A percentile compares a stretch with the other conserved stretches of the same genome.
Conservation (phyloP, 805 yeast species). For the Metschnikowia lachancei region DNA sequence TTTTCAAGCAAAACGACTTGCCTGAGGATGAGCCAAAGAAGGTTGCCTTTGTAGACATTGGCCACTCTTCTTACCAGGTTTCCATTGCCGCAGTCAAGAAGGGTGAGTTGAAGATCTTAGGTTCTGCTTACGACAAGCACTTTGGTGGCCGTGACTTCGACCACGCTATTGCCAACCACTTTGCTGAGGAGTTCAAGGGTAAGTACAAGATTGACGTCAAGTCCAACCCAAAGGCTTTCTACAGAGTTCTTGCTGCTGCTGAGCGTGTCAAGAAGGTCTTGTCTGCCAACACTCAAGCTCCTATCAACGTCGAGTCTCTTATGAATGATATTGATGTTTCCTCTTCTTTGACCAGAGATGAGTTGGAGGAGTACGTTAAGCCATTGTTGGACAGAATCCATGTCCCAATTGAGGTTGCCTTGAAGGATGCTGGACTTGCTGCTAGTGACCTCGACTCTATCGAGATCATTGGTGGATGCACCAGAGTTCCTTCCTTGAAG, state of each 20-base stretch:
- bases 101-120: constrained; percentile 92
- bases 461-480: constrained; percentile 97
- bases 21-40: constrained; percentile 91
- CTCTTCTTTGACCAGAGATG: constrained; percentile 83
- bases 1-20: constrained; percentile 86
- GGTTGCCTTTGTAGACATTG: constrained; percentile 93
- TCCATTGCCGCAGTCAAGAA: constrained; percentile 86
- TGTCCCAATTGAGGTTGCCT: constrained; percentile 77
- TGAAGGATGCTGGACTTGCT: constrained; percentile 72
- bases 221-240: constrained; percentile 90
- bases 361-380: constrained; percentile 82
- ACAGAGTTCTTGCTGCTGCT: constrained; percentile 86
- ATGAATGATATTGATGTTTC: constrained; percentile 97
- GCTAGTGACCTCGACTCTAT: constrained; percentile 79
- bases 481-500: constrained; percentile 95
- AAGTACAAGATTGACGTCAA: constrained; percentile 93
- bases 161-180: constrained; percentile 88
- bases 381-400: constrained; percentile 77
- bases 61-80: constrained; percentile 93
- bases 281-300: constrained; percentile 93
- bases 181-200: constrained; percentile 85
- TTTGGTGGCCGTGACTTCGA: constrained; percentile 99
- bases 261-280: constrained; percentile 94
- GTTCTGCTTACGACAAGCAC: constrained; percentile 89
- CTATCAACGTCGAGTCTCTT: constrained; percentile 91